A percentile compares a stretch with the other conserved stretches of the same genome.
Conservation (phyloP, 2,329 filamentous ascomycete species). For the Bipolaris victoriae region DNA sequence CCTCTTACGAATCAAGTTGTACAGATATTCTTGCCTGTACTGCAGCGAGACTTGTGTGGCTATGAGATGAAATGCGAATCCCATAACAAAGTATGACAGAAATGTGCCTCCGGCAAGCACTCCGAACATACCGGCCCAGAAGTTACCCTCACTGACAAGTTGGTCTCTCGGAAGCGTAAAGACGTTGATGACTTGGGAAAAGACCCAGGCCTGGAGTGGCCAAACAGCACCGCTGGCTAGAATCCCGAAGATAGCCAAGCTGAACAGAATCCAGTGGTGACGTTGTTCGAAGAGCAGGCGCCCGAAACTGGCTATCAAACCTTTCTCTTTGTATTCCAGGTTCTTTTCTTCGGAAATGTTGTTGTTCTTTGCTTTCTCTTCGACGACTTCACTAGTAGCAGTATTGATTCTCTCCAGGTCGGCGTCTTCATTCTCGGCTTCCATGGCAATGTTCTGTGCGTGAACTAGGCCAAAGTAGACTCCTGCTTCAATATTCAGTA, state of each 20-base stretch:
- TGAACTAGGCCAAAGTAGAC: slow-evolving; percentile 72
- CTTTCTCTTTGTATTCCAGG: slow-evolving; percentile 37
- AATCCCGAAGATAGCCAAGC: slow-evolving; percentile 36
- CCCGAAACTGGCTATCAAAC: slow-evolving; percentile 43
- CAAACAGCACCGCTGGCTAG: slow-evolving; percentile 46
- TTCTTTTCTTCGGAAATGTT: slow-evolving; percentile 20
- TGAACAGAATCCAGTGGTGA: slow-evolving; percentile 43
- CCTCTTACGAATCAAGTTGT: slow-evolving; percentile 64
- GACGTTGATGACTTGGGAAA: slow-evolving; percentile 46
- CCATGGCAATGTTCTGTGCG: slow-evolving; percentile 46
- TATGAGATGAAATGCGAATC: slow-evolving; percentile 41
- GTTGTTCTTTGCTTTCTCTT: slow-evolving; percentile 11
- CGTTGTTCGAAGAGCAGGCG: slow-evolving; percentile 45
- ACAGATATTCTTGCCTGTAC: slow-evolving; percentile 66
- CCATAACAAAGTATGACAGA: slow-evolving; percentile 60
- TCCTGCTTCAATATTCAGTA: slow-evolving; percentile 66
- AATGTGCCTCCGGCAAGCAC: slow-evolving; percentile 62
- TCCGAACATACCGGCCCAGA: slow-evolving; percentile 72
- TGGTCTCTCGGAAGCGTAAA: slow-evolving; percentile 43
- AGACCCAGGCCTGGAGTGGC: slow-evolving; percentile 49
- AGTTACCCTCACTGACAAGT: slow-evolving; percentile 53
- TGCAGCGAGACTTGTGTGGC: slow-evolving; percentile 55
- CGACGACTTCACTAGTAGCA: slow-evolving; percentile 17
- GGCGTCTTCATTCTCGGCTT: slow-evolving; percentile 30
- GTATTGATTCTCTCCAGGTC: slow-evolving; percentile 26